Base-by-base conservation (phyloP, 2,329 filamentous ascomycete species). In the Biscogniauxia sp. region DNA sequence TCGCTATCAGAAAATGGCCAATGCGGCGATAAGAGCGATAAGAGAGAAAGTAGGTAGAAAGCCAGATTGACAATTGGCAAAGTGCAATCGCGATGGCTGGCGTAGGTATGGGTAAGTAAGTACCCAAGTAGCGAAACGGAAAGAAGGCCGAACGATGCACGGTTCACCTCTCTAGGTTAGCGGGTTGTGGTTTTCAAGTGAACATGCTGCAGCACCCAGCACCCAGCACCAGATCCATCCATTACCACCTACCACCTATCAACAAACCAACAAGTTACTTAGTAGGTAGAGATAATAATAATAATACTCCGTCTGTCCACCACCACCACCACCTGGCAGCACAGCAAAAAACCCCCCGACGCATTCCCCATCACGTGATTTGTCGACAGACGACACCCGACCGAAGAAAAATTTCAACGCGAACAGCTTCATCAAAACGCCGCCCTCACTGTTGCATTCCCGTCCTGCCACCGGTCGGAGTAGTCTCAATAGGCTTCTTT, bases 331-430 rank as follows among this genome's bases (percentile, higher is more conserved):
- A 32, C 7, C 23, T 23, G 23, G 23, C 23, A 23, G 23, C 23
- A 23, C 23, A 23, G 2, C 23, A 3, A 23, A 23, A 23, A 23
- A 11, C 7, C n/a, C 20, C 51, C 53, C 28, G 53, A 28, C 19
- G 32, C 25, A 54, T 41, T 23, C 19, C 37, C 11, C 61, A 68
- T 73, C 71, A 73, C 71, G 71, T 73, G 71, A 73, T 66, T 49
- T 57, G 13, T 58, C 51, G 45, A 55, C 66, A 69, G 59, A 65
- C 64, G 67, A 68, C 63, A 56, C 61, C 56, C 56, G 55, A 66
- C 57, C 61, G 61, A 64, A 60, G 63, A 69, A 67, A 69, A 66
- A 63, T 66, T 67, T 70, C 65, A 68, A 64, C 68, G 62, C 65
- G 66, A 70, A 66, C 63, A 68, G 53, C 66, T 61, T 72, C 71